Percentiles rank a stretch among this genome's conserved stretches.
These are phyloP conservation scores for Cardiosporidium cionae DNA, from an alignment of 169 alveolate genomes.

Conservation along the genomic window DNA sequence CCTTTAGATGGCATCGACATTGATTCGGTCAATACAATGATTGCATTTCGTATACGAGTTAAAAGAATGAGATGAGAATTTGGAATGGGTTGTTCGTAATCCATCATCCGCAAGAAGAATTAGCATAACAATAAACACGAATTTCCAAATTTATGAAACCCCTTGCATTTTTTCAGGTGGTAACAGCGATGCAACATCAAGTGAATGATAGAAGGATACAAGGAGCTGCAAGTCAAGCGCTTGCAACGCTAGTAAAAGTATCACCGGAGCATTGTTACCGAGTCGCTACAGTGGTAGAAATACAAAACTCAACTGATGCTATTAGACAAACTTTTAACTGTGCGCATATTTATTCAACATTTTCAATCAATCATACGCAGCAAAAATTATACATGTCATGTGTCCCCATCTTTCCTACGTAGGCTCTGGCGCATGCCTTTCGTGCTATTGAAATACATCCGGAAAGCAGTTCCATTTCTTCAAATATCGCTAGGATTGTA, in stretches of 20 bases:
- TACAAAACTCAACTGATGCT: background rate
- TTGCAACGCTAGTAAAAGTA: background rate
- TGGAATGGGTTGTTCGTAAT: too few species aligned
- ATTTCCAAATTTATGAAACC: too few species aligned
- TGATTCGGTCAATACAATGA: too few species aligned
- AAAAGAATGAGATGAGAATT: too few species aligned
- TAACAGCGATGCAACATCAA: too few species aligned
- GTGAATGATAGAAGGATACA: background rate
- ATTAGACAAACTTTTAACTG: background rate
- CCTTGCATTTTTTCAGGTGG: too few species aligned
- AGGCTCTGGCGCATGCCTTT: background rate
- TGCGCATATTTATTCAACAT: background rate
- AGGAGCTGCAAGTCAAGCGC: background rate
- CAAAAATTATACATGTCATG: background rate
- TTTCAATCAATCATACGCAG: background rate
- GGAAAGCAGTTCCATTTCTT: background rate
- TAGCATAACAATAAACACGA: too few species aligned
- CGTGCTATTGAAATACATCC: background rate
- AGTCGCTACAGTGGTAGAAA: background rate
- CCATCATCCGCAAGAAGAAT: too few species aligned
- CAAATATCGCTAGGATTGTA: background rate
- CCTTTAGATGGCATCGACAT: too few species aligned
- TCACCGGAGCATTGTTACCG: background rate
- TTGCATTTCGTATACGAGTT: too few species aligned
- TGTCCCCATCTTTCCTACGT: background rate